phyloP scores from a whole-genome alignment of 2,329 filamentous ascomycete genomes.

The Penicillium sp. region DNA sequence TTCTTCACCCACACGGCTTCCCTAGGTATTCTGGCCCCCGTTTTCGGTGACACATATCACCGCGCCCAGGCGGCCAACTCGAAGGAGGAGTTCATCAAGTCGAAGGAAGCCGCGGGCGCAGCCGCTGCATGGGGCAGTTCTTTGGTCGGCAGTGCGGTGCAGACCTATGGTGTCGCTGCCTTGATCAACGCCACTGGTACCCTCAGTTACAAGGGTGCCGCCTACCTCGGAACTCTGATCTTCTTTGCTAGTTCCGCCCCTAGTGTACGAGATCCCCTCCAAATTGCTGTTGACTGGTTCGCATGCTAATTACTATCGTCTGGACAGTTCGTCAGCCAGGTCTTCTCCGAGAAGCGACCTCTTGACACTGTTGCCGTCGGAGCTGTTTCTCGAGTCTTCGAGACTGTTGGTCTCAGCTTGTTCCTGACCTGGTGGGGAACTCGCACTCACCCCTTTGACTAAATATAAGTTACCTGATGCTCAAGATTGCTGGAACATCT shows the following conservation, averaged over 20 bases:
- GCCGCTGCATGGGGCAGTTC: constrained; percentile 89
- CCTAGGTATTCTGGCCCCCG: constrained; percentile 78
- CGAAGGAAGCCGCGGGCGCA: constrained; percentile 84
- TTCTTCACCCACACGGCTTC: constrained; percentile 93
- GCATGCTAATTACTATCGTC: neutral
- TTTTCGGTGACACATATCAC: constrained; percentile 94
- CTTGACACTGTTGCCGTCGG: constrained; percentile 86
- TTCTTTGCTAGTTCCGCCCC: constrained; percentile 90
- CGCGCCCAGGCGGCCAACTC: constrained; percentile 86
- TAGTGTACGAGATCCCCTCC: constrained; percentile 57
- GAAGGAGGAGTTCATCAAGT: constrained; percentile 94
- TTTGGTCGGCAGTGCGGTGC: constrained; percentile 80
- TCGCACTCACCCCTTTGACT: constrained; percentile 86
- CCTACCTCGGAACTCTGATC: constrained; percentile 86
- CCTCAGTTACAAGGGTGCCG: constrained; percentile 93
- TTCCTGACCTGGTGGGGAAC: constrained; percentile 99
- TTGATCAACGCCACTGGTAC: constrained; percentile 94
- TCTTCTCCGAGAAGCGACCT: constrained; percentile 88
- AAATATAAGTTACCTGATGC: constrained; percentile 34
- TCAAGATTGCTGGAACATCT: neutral
- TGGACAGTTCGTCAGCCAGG: constrained; percentile 75
- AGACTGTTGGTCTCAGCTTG: constrained; percentile 87
- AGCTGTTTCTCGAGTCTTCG: constrained; percentile 77
- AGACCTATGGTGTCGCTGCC: constrained; percentile 85
- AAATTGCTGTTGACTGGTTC: neutral